Base-by-base conservation (phyloP, 1,284 basidiomycete species). In the Leccinum proliferum region DNA sequence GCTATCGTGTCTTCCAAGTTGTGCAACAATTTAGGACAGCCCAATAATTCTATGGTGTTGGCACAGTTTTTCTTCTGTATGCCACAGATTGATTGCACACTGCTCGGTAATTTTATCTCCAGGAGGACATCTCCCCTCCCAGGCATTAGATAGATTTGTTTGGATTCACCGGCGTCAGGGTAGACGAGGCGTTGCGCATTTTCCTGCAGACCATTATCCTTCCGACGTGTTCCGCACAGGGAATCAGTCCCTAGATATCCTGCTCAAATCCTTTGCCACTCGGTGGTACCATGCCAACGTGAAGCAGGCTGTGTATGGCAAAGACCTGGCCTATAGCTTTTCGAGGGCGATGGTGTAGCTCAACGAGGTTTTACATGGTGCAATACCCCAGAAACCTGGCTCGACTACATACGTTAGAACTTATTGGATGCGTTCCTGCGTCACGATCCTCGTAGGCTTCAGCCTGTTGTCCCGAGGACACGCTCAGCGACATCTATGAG, bases 221-320 rank as follows among this genome's bases (percentile, higher is more conserved):
- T 43, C 87, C 93, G 14, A 73, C 79, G 29, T 84, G 86, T 55
- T 68, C 74, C 41, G 67, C 74, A 4, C 78, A 79, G 58, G 78
- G 79, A 63, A 70, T 77, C 55, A 78, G 71, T 57, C 77, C 85
- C 70, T 89, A 41, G 88, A 92, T 62, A 82, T 84, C 64, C 79
- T 93, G 1, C 81, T 93, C 46, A 94, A 98, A 73, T 85, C 89
- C 10, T 96, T 99, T 72, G 92, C 94, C 7, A 83, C 85, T 65
- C 84, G 91, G 32, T 99, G 95, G 92, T 91, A 92, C 67, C 88
- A 90, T 63, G 89, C 90, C n/a, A 99, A 99, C 72, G 84, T 87
- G 14, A 81, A 82, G 55, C 81, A 84, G 39, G 84, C 94, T 29
- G 83, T 89, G 2, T 94, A 89, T 69, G 89, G 92, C 76, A 87